These are phyloP conservation scores for Eragrostis tef DNA, from an alignment of 202 grass and related monocot species.

Conservation along the genomic window DNA sequence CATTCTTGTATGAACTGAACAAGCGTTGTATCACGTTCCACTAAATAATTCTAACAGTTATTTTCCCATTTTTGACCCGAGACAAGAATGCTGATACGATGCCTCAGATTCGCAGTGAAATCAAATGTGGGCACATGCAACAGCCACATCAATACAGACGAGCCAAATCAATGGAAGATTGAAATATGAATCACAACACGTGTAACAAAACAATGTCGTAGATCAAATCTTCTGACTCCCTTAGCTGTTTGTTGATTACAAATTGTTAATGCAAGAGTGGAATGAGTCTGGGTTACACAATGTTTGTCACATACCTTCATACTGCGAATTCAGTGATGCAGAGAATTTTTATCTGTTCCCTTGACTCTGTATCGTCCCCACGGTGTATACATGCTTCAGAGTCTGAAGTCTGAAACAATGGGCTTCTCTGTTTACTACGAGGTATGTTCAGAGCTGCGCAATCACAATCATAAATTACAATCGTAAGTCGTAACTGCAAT, in stretches of 20 bases:
- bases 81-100: neutral
- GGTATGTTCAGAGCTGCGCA: too few species aligned
- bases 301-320: neutral
- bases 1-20: neutral
- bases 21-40: too few species aligned
- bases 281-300: neutral
- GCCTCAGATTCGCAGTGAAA: neutral
- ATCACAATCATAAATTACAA: too few species aligned
- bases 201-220: too few species aligned
- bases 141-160: too few species aligned
- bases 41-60: too few species aligned
- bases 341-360: neutral
- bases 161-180: too few species aligned
- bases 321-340: neutral
- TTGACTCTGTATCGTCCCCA: neutral
- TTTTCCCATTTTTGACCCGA: neutral
- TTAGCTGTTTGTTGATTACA: too few species aligned
- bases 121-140: neutral
- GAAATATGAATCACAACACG: too few species aligned
- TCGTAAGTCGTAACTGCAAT: too few species aligned
- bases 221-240: too few species aligned
- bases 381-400: neutral
- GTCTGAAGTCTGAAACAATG: neutral
- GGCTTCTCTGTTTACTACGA: too few species aligned
- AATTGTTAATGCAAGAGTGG: neutral